phyloP scores from a whole-genome alignment of 108 stramenopile genomes.

The Cyclotella choctawhatcheeana region DNA sequence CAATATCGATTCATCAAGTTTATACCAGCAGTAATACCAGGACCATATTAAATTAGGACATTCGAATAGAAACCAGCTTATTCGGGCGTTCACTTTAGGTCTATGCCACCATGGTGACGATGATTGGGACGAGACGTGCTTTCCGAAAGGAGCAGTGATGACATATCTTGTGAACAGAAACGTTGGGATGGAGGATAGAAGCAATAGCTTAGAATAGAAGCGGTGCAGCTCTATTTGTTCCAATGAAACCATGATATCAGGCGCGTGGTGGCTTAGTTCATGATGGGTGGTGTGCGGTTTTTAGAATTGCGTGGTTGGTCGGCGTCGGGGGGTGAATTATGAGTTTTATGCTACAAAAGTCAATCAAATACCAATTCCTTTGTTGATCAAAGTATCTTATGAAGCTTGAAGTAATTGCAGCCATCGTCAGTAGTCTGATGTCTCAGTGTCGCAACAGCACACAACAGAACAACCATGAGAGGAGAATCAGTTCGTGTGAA shows the following conservation, averaged over 20 bases:
- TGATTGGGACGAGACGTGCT: constrained; percentile 32
- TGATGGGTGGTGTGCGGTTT: too few species aligned
- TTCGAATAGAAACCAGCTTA: constrained; percentile 80
- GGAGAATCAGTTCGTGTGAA: too few species aligned
- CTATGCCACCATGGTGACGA: constrained; percentile 55
- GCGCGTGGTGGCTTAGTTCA: too few species aligned
- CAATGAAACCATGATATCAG: constrained; percentile 20
- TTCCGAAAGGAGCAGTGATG: constrained; percentile 54
- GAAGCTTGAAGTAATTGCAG: too few species aligned
- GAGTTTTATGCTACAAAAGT: too few species aligned
- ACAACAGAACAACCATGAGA: too few species aligned
- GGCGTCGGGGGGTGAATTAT: too few species aligned
- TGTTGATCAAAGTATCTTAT: too few species aligned
- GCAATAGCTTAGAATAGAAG: constrained; percentile 30
- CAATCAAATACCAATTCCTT: too few species aligned
- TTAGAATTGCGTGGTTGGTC: too few species aligned
- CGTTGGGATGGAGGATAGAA: constrained; percentile 42
- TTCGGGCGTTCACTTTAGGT: constrained; percentile 47
- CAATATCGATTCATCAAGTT: constrained; percentile 20
- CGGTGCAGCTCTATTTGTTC: constrained; percentile 30
- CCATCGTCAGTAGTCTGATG: too few species aligned
- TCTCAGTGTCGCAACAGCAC: too few species aligned
- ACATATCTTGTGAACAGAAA: constrained; percentile 39
- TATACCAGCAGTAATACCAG: constrained; percentile 32
- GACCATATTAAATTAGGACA: constrained; percentile 74